A percentile compares a stretch with the other conserved stretches of the same genome.
Conservation (phyloP, 176 grass and related monocot genomes). For the Elymus sibiricus region DNA sequence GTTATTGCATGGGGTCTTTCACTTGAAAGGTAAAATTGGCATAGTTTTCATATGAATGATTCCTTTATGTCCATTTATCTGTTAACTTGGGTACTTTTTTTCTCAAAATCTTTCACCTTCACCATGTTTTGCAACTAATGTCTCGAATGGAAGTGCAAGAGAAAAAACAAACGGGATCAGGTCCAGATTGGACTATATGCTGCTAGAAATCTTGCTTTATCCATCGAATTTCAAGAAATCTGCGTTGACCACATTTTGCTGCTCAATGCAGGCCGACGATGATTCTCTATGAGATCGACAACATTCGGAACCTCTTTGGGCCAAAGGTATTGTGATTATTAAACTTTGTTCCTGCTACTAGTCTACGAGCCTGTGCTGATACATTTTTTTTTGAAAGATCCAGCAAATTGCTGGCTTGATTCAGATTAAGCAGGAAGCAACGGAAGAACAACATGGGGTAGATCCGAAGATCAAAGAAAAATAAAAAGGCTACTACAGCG, state of each 20-base stretch:
- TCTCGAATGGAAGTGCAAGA: not conserved
- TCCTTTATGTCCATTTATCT: not conserved
- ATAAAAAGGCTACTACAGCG: no score
- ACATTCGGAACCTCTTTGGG: conserved; percentile 90
- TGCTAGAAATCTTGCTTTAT: not conserved
- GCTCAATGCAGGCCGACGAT: conserved; percentile 70
- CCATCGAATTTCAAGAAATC: not conserved
- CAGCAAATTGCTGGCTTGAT: no score
- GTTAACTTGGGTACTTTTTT: not conserved
- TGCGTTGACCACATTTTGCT: not conserved
- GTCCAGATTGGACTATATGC: not conserved
- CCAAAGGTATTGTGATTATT: conserved; percentile 59
- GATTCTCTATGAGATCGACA: conserved; percentile 82
- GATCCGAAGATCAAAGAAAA: no score
- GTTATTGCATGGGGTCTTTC: conserved; percentile 99
- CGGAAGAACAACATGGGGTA: no score
- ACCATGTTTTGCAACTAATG: not conserved
- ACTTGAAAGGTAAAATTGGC: conserved; percentile 71
- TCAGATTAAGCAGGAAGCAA: no score
- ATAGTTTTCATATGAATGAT: not conserved
- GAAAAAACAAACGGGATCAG: not conserved
- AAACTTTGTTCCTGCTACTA: not conserved
- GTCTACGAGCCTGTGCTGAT: not conserved
- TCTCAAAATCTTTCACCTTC: not conserved
- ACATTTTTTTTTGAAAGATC: no score